Percentiles rank a stretch among this genome's conserved stretches.
phyloP scores from a whole-genome alignment of 352 stramenopile species.

The Hyphochytrium catenoides region DNA sequence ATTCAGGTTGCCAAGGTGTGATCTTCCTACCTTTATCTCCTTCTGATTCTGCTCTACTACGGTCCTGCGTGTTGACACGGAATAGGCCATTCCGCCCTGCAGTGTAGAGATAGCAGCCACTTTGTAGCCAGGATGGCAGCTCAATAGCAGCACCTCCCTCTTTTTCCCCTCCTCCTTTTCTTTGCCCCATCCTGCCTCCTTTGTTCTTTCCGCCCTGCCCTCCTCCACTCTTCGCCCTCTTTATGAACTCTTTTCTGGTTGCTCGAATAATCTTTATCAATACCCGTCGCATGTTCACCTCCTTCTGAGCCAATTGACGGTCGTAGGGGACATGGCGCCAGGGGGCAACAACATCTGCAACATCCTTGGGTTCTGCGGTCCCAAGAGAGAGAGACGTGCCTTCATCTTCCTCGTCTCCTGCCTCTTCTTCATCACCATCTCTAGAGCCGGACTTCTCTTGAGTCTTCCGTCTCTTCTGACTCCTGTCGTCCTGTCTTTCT shows the following conservation, averaged over 20 bases:
- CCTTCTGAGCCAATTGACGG: constrained; percentile 53
- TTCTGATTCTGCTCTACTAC: too few relatives aligned
- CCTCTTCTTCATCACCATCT: too few relatives aligned
- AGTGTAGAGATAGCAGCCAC: too few relatives aligned
- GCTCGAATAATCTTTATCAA: constrained; percentile 55
- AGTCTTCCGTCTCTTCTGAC: constrained; percentile 4
- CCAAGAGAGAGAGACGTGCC: neutral
- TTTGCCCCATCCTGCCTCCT: constrained; percentile 9
- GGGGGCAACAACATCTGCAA: constrained; percentile 45
- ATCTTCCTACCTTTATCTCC: too few relatives aligned
- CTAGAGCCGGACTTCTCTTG: too few relatives aligned
- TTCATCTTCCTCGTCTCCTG: constrained; percentile 7
- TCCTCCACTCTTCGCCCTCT: constrained; percentile 49
- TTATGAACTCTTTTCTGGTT: constrained; percentile 50
- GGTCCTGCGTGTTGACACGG: too few relatives aligned
- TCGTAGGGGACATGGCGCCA: constrained; percentile 46
- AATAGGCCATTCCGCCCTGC: too few relatives aligned
- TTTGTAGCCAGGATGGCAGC: too few relatives aligned
- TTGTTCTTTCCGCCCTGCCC: constrained; percentile 30
- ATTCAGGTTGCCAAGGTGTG: too few relatives aligned
- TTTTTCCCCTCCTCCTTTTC: too few relatives aligned
- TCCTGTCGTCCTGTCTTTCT: constrained; percentile 17
- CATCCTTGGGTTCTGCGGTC: constrained; percentile 13
- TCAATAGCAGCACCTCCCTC: too few relatives aligned
- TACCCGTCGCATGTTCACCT: constrained; percentile 67